Base-by-base conservation (phyloP, 164 flowering plant genomes). In the Macadamia tetraphylla region DNA sequence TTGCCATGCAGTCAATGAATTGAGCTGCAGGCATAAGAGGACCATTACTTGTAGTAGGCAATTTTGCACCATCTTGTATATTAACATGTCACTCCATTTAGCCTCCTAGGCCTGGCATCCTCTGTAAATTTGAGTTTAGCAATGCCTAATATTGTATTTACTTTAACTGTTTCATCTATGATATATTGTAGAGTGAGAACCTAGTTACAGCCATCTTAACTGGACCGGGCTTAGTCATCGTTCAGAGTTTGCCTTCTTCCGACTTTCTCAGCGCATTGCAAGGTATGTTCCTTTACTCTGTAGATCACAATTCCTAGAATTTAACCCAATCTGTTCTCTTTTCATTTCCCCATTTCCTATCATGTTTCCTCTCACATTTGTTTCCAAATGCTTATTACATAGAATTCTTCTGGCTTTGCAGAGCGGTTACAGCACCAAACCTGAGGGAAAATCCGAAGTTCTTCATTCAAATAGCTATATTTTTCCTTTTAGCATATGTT, bases 171-270 rank as follows among this genome's bases (percentile, higher is more conserved):
- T 11, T 3, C 8, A 46, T 11, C 51, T 8, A 2, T 53, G 57
- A 14, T 53, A 13, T 12, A 53, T 14, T 53, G 57, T 53, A 89
- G 96, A 87, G 87, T 59, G 96, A 92, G 49, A 86, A 86, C 78
- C 63, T 73, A 60, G 87, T 84, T 9, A 85, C 95, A 11, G 96
- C 91, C 6, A 73, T 78, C 56, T 70, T 92, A 69, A 92, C 90
- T 4, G 97, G 97, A 62, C 97, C 97, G 42, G 97, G 97, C 51
- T 88, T 92, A 6, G 96, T 88, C 62, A 89, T 92, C 71, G 79
- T 92, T 63, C 97, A 92, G 77, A 92, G 97, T 76, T 79, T 92
- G 74, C 96, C 30, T 89, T 92, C 74, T 86, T 81, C 43, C 81
- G 91, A 43, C 75, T 92, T 67, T 92, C 96, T 61, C 96, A 87